These are phyloP conservation scores for Teratosphaeria epicoccoides DNA, from an alignment of 2,329 filamentous ascomycete genomes.

Conservation along the genomic window DNA sequence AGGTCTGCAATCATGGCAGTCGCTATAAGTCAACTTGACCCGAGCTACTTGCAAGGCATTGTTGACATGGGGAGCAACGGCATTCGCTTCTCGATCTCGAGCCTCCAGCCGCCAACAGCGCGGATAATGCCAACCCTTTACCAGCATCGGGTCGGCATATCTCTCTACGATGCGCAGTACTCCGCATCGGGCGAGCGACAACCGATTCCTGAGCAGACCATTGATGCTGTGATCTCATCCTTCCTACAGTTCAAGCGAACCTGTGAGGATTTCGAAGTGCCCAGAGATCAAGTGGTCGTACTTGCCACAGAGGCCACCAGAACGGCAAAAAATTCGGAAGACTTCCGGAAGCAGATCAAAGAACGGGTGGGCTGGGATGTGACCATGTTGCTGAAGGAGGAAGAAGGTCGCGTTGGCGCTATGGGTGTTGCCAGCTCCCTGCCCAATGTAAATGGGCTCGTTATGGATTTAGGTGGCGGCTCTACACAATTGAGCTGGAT, in stretches of 20 bases:
- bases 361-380: conserved; percentile 57
- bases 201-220: conserved; percentile 49
- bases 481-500: conserved; percentile 63
- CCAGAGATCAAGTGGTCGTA: conserved; percentile 54
- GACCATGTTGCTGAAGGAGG: conserved; percentile 61
- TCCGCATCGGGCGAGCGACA: conserved; percentile 29
- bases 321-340: conserved; percentile 60
- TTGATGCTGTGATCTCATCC: conserved; percentile 54
- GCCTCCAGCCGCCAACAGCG: conserved; percentile 58
- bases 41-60: conserved; percentile 20
- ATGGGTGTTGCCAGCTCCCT: conserved; percentile 73
- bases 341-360: conserved; percentile 57
- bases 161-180: conserved; percentile 69
- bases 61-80: conserved; percentile 57
- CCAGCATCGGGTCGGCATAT: conserved; percentile 68
- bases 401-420: conserved; percentile 74
- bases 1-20: conserved; percentile 1
- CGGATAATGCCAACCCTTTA: conserved; percentile 69
- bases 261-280: conserved; percentile 60
- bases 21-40: not conserved
- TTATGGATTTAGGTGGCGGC: conserved; percentile 77
- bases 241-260: conserved; percentile 61
- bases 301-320: conserved; percentile 86
- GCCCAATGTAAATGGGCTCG: conserved; percentile 58
- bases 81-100: conserved; percentile 82